phyloP scores from a whole-genome alignment of 441 rosid genomes.

The Populus hybrid region DNA sequence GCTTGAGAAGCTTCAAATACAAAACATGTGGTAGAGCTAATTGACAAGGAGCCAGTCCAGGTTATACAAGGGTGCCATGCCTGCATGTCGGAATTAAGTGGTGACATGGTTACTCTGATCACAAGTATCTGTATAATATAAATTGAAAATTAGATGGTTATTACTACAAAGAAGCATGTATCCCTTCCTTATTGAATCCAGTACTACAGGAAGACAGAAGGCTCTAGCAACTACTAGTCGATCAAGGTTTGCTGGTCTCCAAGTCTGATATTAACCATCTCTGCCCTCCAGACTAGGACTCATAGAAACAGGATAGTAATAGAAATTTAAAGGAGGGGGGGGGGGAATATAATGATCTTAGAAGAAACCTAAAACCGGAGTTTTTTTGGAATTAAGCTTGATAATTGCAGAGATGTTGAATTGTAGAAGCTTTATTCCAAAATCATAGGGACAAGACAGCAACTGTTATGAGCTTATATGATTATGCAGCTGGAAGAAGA shows the following conservation, averaged over 20 bases:
- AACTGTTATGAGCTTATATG: not conserved
- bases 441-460: not conserved
- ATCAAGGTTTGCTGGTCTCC: not conserved
- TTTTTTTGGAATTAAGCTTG: not conserved
- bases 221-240: not conserved
- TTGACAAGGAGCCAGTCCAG: too few species aligned
- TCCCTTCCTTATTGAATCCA: not conserved
- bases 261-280: not conserved
- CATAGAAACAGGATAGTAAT: not conserved
- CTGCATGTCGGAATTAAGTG: not conserved
- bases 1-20: not conserved
- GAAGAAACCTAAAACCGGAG: not conserved
- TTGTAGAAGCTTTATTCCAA: not conserved
- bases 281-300: not conserved
- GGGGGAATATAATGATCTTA: not conserved
- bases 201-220: not conserved
- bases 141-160: not conserved
- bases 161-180: too few species aligned
- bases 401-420: not conserved
- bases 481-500: not conserved
- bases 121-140: not conserved
- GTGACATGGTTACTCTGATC: not conserved
- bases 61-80: not conserved
- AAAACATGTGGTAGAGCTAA: not conserved
- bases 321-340: not conserved